phyloP scores from a whole-genome alignment of 257 asterid species.

The Agastache rugosa region DNA sequence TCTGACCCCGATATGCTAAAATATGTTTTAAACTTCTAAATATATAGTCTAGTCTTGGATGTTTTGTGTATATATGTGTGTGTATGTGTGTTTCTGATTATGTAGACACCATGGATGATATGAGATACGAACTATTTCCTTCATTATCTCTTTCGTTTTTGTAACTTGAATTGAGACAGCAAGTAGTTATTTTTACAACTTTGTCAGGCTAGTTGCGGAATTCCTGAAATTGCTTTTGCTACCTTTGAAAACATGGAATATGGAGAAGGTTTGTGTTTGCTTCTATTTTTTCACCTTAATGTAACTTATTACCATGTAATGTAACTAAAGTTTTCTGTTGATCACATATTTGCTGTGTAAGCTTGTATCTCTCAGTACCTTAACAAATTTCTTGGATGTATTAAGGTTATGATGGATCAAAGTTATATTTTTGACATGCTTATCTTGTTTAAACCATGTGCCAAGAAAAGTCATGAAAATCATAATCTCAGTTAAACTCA shows the following conservation, averaged over 20 bases:
- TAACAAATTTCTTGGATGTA: slow-evolving; percentile 24
- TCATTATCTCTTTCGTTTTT: background rate
- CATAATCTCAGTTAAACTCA: slow-evolving; percentile 16
- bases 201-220: slow-evolving; percentile 93
- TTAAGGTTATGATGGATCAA: slow-evolving; percentile 26
- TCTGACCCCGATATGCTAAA: background rate
- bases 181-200: slow-evolving; percentile 27
- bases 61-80: background rate
- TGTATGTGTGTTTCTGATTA: too few species aligned
- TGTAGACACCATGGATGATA: background rate
- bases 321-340: slow-evolving; percentile 15
- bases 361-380: slow-evolving; percentile 15
- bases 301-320: slow-evolving; percentile 25
- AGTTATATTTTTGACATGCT: slow-evolving; percentile 14
- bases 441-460: background rate
- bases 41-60: background rate
- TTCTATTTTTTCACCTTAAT: slow-evolving; percentile 28
- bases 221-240: slow-evolving; percentile 89
- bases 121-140: slow-evolving; percentile 12
- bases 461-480: slow-evolving; percentile 24
- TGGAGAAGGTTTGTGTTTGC: slow-evolving; percentile 78
- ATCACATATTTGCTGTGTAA: slow-evolving; percentile 2
- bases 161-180: slow-evolving; percentile 26
- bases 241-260: slow-evolving; percentile 99
- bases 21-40: background rate